Conservation (phyloP, 352 stramenopile species). For the Pythium folliculosum region DNA sequence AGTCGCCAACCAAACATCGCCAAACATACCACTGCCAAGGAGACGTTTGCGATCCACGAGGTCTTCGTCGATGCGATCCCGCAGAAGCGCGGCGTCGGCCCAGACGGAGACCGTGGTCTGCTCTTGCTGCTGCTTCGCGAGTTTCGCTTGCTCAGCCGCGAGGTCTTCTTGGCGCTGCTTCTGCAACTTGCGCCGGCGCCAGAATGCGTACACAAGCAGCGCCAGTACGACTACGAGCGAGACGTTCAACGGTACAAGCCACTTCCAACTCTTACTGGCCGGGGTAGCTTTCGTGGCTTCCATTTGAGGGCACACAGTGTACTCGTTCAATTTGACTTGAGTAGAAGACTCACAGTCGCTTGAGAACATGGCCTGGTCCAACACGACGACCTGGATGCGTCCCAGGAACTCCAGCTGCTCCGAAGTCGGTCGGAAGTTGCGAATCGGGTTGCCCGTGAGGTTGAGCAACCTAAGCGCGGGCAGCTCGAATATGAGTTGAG, state of each 20-base stretch:
- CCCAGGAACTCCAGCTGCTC: too few species aligned
- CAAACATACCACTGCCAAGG: conserved; percentile 25
- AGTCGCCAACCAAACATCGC: conserved; percentile 35
- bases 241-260: not conserved
- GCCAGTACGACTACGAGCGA: not conserved
- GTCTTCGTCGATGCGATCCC: conserved; percentile 16
- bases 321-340: not conserved
- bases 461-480: not conserved
- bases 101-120: conserved; percentile 8
- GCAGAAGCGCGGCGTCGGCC: conserved; percentile 9
- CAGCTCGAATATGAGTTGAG: not conserved
- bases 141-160: not conserved
- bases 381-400: not conserved
- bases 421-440: not conserved
- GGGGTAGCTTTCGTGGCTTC: not conserved
- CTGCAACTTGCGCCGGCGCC: conserved; percentile 5
- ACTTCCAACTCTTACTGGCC: not conserved
- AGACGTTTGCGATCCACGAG: conserved; percentile 9
- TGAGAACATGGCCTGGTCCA: conserved; percentile 23
- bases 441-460: not conserved
- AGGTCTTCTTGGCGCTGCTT: not conserved
- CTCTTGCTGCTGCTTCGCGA: not conserved
- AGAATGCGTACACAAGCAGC: not conserved
- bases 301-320: not conserved
- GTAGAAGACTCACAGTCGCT: not conserved